These are phyloP conservation scores for Cladosporium oxysporum DNA, from an alignment of 2,329 filamentous ascomycete genomes.

Conservation along the genomic window DNA sequence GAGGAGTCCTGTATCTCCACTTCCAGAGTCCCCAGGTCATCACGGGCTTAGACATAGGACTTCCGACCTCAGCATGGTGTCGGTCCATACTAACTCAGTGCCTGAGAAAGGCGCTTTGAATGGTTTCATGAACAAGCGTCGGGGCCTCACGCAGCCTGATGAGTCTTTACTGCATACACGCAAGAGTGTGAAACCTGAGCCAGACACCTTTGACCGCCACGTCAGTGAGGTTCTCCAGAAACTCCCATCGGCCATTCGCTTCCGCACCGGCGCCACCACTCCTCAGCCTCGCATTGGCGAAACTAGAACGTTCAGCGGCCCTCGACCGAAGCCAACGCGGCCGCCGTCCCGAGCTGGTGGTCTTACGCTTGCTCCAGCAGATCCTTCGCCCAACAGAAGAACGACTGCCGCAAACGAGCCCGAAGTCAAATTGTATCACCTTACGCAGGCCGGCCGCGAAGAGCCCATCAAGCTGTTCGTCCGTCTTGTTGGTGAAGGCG, in stretches of 20 bases:
- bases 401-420: slow-evolving; percentile 33
- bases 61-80: slow-evolving; percentile 14
- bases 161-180: not conserved
- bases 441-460: slow-evolving; percentile 79
- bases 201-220: slow-evolving; percentile 53
- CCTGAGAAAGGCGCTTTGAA: slow-evolving; percentile 9
- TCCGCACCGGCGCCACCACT: slow-evolving; percentile 55
- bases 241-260: slow-evolving; percentile 66
- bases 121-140: slow-evolving; percentile 19
- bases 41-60: slow-evolving; percentile 4
- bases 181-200: slow-evolving; percentile 5
- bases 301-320: slow-evolving; percentile 24
- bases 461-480: slow-evolving; percentile 94
- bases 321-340: slow-evolving; percentile 25
- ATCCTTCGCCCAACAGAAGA: slow-evolving; percentile 34
- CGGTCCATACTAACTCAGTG: not conserved
- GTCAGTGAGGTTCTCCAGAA: slow-evolving; percentile 39
- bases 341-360: slow-evolving; percentile 19
- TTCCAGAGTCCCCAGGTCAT: not conserved
- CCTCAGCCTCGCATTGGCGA: slow-evolving; percentile 29
- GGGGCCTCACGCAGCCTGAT: not conserved
- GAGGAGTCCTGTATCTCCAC: slow-evolving; percentile 12
- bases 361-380: slow-evolving; percentile 40
- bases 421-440: slow-evolving; percentile 89
- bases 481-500: slow-evolving; percentile 86